Percentiles rank a stretch among this genome's conserved stretches.
phyloP scores from a whole-genome alignment of 1,284 basidiomycete species.

The Rhizoctonia solani region DNA sequence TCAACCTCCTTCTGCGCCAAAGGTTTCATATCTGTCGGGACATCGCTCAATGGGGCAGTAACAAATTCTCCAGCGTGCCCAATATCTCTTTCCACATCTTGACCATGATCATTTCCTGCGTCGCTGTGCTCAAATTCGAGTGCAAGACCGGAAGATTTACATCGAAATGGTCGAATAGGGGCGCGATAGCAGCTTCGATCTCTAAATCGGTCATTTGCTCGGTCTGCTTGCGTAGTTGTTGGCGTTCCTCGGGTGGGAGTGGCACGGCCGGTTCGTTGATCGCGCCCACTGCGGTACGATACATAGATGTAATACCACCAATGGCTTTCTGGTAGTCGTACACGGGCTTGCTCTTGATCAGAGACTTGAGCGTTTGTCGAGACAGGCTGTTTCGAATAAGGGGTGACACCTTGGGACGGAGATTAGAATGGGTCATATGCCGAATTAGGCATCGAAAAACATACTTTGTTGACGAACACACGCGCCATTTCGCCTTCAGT shows the following conservation, averaged over 20 bases:
- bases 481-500: constrained; percentile 96
- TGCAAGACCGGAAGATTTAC: constrained; percentile 92
- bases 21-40: constrained; percentile 88
- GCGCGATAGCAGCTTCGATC: constrained; percentile 91
- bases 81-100: constrained; percentile 97
- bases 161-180: constrained; percentile 96
- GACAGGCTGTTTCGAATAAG: constrained; percentile 92
- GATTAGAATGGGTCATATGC: too few relatives aligned
- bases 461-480: constrained; percentile 94
- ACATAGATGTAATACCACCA: constrained; percentile 78
- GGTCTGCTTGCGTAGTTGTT: constrained; percentile 59
- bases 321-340: constrained; percentile 85
- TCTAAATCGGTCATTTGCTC: constrained; percentile 87
- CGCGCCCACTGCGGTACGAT: constrained; percentile 70
- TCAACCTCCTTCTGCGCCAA: constrained; percentile 95
- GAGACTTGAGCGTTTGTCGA: constrained; percentile 70
- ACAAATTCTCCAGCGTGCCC: constrained; percentile 81
- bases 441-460: too few relatives aligned
- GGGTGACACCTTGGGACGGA: constrained; percentile 77
- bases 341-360: constrained; percentile 66
- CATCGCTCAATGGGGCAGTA: constrained; percentile 92
- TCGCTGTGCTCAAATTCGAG: constrained; percentile 80
- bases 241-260: constrained; percentile 61
- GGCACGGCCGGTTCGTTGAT: constrained; percentile 78
- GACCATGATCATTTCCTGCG: constrained; percentile 91